Evolutionary conservation across 768 basidiomycete species (phyloP).

Genomic region (Leccinellum luteum): DNA sequence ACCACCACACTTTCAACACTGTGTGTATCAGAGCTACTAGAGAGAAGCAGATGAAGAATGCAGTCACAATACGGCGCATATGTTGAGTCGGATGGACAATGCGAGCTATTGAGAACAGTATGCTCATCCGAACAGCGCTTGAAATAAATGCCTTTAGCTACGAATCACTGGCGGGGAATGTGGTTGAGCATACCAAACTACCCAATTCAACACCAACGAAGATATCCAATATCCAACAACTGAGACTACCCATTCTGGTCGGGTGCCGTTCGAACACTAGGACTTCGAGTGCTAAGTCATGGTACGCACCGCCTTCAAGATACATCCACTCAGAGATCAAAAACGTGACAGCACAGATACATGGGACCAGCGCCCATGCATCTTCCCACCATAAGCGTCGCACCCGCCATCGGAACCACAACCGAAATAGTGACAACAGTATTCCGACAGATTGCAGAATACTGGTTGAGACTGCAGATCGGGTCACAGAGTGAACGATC

Average conservation of each 20-base stretch:
- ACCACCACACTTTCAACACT: slow-evolving; percentile 5
- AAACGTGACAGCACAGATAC: neutral
- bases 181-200: slow-evolving; percentile 16
- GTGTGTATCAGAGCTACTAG: slow-evolving; percentile 3
- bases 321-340: slow-evolving; percentile 12
- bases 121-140: slow-evolving; percentile 18
- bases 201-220: neutral
- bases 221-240: slow-evolving; percentile 18
- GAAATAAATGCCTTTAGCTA: neutral
- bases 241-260: slow-evolving; percentile 4
- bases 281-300: neutral
- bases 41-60: slow-evolving; percentile 7
- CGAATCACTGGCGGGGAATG: neutral
- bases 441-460: slow-evolving; percentile 13
- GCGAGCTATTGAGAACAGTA: slow-evolving; percentile 21
- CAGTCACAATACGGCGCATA: slow-evolving; percentile 8
- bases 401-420: slow-evolving; percentile 15
- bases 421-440: slow-evolving; percentile 14
- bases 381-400: slow-evolving; percentile 25
- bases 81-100: slow-evolving; percentile 9
- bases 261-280: neutral
- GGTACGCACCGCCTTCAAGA: slow-evolving; percentile 16
- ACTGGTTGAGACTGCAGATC: slow-evolving; percentile 1
- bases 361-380: slow-evolving; percentile 10
- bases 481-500: neutral